Evolutionary conservation across 2,329 filamentous ascomycete genomes (phyloP).

Genomic region (Colletotrichum orchidophilum): DNA sequence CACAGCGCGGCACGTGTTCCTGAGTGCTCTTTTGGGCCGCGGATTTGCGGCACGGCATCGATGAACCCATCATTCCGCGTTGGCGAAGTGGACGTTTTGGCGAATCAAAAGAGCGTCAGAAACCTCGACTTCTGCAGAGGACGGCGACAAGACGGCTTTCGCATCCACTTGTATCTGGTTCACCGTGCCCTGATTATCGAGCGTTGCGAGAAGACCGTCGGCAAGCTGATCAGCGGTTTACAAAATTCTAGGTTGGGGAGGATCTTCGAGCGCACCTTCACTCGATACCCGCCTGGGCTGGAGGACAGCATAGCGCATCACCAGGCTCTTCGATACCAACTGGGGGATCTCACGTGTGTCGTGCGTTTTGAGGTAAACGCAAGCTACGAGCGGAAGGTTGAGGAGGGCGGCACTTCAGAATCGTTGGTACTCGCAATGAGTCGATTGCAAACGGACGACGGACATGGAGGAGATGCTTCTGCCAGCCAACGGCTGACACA

Average conservation of each 20-base stretch:
- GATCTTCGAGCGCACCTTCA: background rate
- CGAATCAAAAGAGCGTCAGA: conserved; percentile 37
- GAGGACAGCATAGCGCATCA: background rate
- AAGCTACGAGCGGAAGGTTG: background rate
- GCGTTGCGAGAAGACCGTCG: background rate
- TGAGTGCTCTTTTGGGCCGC: conserved; percentile 39
- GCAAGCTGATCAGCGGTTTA: background rate
- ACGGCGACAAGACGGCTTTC: background rate
- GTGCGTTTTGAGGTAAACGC: conserved; percentile 21
- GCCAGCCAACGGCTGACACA: background rate
- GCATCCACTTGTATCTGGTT: background rate
- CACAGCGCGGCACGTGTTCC: conserved; percentile 29
- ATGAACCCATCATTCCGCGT: conserved; percentile 39
- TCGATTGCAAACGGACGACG: background rate
- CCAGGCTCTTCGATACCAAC: background rate
- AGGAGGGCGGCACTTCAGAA: background rate
- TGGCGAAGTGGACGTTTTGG: conserved; percentile 41
- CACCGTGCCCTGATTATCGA: conserved; percentile 3
- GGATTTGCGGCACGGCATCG: conserved; percentile 39
- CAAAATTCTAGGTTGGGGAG: background rate
- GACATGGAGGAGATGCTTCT: background rate
- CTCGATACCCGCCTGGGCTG: background rate
- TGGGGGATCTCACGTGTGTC: background rate
- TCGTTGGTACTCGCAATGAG: background rate
- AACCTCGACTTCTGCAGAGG: background rate